Percentiles rank a stretch among this genome's conserved stretches.
Evolutionary conservation across 768 basidiomycete genomes (phyloP).

Genomic region (Boletus subcaerulescens): DNA sequence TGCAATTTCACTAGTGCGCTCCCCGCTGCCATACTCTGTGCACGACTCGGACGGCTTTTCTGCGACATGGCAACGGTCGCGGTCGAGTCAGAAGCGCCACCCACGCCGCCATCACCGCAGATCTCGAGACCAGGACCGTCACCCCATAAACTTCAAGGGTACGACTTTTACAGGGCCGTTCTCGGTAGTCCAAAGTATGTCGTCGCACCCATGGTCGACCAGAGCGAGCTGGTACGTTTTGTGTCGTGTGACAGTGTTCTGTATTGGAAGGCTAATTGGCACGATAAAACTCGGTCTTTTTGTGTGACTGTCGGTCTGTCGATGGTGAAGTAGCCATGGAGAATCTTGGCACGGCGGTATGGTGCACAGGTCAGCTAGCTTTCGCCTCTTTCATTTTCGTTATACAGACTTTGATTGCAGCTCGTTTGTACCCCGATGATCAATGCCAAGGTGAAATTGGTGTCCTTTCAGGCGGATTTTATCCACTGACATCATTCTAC

Average conservation of each 20-base stretch:
- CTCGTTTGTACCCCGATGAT: constrained; percentile 99
- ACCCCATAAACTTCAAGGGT: constrained; percentile 57
- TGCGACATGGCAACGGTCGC: constrained; percentile 4
- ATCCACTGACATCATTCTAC: background rate
- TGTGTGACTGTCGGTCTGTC: background rate
- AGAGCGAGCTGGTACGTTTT: constrained; percentile 83
- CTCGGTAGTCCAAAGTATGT: constrained; percentile 85
- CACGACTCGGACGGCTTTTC: background rate
- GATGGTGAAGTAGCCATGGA: constrained; percentile 70
- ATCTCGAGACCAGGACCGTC: background rate
- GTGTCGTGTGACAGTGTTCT: background rate
- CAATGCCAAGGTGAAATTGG: constrained; percentile 68
- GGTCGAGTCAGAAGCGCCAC: background rate
- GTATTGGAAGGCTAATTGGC: background rate
- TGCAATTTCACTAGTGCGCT: background rate
- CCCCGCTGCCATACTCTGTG: background rate
- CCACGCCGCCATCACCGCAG: background rate
- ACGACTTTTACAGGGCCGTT: constrained; percentile 77
- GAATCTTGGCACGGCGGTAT: constrained; percentile 76
- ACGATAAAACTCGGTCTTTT: background rate
- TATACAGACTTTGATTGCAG: constrained; percentile 33
- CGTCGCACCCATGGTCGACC: constrained; percentile 98
- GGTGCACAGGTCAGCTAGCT: constrained; percentile 62
- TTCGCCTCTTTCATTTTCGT: background rate
- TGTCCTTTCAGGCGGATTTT: background rate